These are phyloP conservation scores for Penicillium verrucosum DNA, from an alignment of 2,329 filamentous ascomycete genomes.

Conservation along the genomic window DNA sequence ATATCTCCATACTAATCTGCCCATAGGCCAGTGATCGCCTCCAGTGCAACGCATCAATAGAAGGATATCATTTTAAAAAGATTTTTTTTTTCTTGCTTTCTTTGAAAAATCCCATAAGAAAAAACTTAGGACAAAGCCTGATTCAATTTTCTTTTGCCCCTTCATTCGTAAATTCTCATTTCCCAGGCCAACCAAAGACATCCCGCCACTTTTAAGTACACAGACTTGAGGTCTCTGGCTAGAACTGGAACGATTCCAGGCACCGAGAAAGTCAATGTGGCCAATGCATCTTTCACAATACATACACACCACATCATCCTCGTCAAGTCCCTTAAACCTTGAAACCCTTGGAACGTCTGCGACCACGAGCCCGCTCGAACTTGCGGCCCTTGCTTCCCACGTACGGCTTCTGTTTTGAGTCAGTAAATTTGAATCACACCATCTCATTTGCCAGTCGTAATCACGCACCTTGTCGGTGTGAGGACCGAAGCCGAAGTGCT, in stretches of 20 bases:
- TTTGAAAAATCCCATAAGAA: constrained; percentile 26
- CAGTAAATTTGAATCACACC: constrained; percentile 7
- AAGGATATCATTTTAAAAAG: background rate
- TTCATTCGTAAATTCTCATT: constrained; percentile 25
- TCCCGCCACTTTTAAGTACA: constrained; percentile 23
- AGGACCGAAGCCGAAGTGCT: constrained; percentile 98
- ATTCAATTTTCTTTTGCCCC: constrained; percentile 30
- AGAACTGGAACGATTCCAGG: constrained; percentile 17
- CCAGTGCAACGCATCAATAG: background rate
- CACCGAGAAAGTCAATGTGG: constrained; percentile 15
- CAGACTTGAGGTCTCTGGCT: constrained; percentile 21
- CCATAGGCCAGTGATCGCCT: constrained; percentile 14
- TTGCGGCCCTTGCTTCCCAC: constrained; percentile 99
- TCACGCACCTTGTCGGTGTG: constrained; percentile 87
- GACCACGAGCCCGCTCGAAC: constrained; percentile 98
- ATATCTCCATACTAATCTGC: constrained; percentile 56
- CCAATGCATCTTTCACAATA: constrained; percentile 10
- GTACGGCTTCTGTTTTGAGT: constrained; percentile 73
- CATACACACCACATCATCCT: constrained; percentile 18
- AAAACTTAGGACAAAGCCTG: constrained; percentile 28
- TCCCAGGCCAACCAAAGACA: constrained; percentile 22
- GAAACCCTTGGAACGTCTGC: constrained; percentile 98
- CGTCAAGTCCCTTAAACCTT: constrained; percentile 74
- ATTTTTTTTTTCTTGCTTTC: constrained; percentile 16
- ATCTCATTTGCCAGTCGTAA: background rate